These are phyloP conservation scores for Tulasnella sp. DNA, from an alignment of 768 basidiomycete genomes.

Conservation along the genomic window DNA sequence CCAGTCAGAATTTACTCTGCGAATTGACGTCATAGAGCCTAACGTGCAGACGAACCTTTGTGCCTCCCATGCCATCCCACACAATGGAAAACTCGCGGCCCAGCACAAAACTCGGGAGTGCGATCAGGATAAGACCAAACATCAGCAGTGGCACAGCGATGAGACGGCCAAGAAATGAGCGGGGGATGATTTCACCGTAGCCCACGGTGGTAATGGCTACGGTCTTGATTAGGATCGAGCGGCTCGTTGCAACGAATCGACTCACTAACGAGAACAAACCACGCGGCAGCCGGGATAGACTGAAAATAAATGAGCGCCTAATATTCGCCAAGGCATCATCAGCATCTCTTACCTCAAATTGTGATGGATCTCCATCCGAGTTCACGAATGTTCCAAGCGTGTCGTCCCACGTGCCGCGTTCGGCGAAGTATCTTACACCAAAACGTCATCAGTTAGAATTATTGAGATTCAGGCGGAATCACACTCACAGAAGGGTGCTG, in stretches of 20 bases:
- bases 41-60: background rate
- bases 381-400: slow-evolving; percentile 80
- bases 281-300: slow-evolving; percentile 75
- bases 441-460: background rate
- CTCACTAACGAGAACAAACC: slow-evolving; percentile 55
- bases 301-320: slow-evolving; percentile 39
- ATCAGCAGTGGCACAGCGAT: slow-evolving; percentile 84
- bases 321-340: background rate
- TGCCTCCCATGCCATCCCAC: slow-evolving; percentile 76
- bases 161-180: slow-evolving; percentile 83
- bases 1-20: background rate
- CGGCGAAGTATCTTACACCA: slow-evolving; percentile 69
- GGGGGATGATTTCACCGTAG: slow-evolving; percentile 89
- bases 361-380: slow-evolving; percentile 78
- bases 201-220: slow-evolving; percentile 89
- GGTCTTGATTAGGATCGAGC: slow-evolving; percentile 60
- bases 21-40: background rate
- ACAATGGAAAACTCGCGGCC: slow-evolving; percentile 89
- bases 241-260: background rate
- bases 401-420: slow-evolving; percentile 88
- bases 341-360: slow-evolving; percentile 62
- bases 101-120: slow-evolving; percentile 88
- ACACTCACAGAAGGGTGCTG: slow-evolving; percentile 74
- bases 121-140: slow-evolving; percentile 86
- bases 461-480: background rate